Evolutionary conservation across 371 early-diverging fungal species (phyloP).

Genomic region (Mortierella sp.): DNA sequence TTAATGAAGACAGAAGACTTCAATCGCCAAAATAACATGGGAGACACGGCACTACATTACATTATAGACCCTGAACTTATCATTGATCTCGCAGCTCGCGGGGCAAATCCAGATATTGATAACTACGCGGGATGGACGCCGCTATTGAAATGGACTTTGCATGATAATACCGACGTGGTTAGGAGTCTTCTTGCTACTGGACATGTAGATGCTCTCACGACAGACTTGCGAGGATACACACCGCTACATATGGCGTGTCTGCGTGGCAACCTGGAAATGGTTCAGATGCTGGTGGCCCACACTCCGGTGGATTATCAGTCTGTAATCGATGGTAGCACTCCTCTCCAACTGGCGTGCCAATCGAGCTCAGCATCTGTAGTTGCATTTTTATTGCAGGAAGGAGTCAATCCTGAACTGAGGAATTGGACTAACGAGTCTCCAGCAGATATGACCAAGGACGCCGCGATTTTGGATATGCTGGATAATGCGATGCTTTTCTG

Average conservation of each 20-base stretch:
- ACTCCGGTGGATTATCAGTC: slow-evolving; percentile 45
- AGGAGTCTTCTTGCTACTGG: slow-evolving; percentile 40
- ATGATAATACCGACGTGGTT: slow-evolving; percentile 58
- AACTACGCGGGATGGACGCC: slow-evolving; percentile 59
- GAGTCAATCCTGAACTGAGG: slow-evolving; percentile 51
- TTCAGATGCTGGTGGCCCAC: slow-evolving; percentile 18
- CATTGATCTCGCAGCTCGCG: slow-evolving; percentile 16
- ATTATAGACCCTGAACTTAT: slow-evolving; percentile 46
- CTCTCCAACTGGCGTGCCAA: slow-evolving; percentile 47
- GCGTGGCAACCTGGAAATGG: slow-evolving; percentile 42
- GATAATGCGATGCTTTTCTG: slow-evolving; percentile 57
- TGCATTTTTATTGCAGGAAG: slow-evolving; percentile 44
- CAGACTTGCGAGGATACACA: slow-evolving; percentile 59
- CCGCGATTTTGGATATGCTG: slow-evolving; percentile 42
- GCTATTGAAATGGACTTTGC: slow-evolving; percentile 60
- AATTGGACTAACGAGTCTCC: slow-evolving; percentile 60
- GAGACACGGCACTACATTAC: slow-evolving; percentile 62
- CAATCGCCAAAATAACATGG: slow-evolving; percentile 46
- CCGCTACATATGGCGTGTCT: slow-evolving; percentile 60
- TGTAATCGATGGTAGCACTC: slow-evolving; percentile 42
- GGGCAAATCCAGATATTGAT: slow-evolving; percentile 38
- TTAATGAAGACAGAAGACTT: slow-evolving; percentile 27
- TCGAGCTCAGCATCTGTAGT: slow-evolving; percentile 33
- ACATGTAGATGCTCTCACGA: slow-evolving; percentile 24
- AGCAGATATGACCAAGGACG: slow-evolving; percentile 56